Conservation (phyloP, 192 early-diverging fungal genomes). For the Gaertneriomyces semiglobifer region DNA sequence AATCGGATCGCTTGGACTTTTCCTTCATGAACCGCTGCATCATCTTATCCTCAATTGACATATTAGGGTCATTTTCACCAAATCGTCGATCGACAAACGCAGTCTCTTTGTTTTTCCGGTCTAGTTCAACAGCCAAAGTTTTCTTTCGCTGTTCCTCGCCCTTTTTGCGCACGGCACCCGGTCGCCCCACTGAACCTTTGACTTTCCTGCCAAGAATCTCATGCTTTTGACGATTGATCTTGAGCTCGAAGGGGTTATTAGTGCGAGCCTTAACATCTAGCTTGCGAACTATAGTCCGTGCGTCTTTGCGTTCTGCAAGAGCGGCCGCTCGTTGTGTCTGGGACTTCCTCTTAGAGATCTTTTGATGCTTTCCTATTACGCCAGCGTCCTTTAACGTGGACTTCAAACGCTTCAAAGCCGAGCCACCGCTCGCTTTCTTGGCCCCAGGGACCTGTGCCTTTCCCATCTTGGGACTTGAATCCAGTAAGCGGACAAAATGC, state of each 20-base stretch:
- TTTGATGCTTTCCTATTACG: conserved; percentile 67
- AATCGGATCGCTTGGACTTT: conserved; percentile 40
- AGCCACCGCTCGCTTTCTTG: conserved; percentile 36
- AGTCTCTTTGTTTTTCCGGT: conserved; percentile 63
- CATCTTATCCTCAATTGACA: conserved; percentile 97
- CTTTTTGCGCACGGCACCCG: conserved; percentile 72
- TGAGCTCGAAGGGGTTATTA: conserved; percentile 91
- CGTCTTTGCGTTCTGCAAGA: conserved; percentile 30
- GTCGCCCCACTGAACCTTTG: conserved; percentile 78
- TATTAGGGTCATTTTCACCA: conserved; percentile 81
- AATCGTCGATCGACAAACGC: conserved; percentile 89
- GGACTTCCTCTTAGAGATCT: conserved; percentile 65
- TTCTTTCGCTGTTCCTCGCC: conserved; percentile 83
- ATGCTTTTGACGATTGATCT: conserved; percentile 76
- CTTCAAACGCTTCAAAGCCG: conserved; percentile 80
- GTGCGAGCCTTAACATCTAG: conserved; percentile 18
- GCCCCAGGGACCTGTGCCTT: not conserved
- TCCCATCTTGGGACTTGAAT: not conserved
- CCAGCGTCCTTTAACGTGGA: conserved; percentile 73
- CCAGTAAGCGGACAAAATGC: not conserved
- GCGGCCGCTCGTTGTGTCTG: conserved; percentile 40
- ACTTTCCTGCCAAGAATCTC: conserved; percentile 77
- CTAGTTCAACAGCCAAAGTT: conserved; percentile 76
- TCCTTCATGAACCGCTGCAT: conserved; percentile 88
- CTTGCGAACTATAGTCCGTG: conserved; percentile 22